phyloP scores from a whole-genome alignment of 345 rosid genomes.

The Salix koriyanagi region DNA sequence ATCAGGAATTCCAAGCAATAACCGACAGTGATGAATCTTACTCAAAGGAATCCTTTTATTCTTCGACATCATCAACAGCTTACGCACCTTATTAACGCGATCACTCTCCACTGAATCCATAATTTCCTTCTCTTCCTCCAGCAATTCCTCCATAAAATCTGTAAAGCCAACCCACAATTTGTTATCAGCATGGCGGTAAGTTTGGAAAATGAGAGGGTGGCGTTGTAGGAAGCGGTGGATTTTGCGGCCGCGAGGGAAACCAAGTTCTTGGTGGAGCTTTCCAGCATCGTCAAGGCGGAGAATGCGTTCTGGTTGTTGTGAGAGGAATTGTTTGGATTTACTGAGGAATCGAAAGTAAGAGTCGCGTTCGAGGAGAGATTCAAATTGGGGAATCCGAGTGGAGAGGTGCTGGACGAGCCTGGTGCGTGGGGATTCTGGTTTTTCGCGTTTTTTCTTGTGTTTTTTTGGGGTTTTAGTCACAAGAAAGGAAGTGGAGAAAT shows the following conservation, averaged over 20 bases:
- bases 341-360: slow-evolving; percentile 61
- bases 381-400: slow-evolving; percentile 44
- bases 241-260: slow-evolving; percentile 89
- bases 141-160: slow-evolving; percentile 55
- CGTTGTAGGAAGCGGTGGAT: slow-evolving; percentile 48
- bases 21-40: slow-evolving; percentile 66
- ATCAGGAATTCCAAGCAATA: slow-evolving; percentile 77
- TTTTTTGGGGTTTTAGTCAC: slow-evolving; percentile 69
- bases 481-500: slow-evolving; percentile 78
- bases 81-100: slow-evolving; percentile 54
- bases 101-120: slow-evolving; percentile 60
- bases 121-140: slow-evolving; percentile 52
- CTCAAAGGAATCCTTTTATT: slow-evolving; percentile 63
- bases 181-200: slow-evolving; percentile 58
- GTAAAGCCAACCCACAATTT: slow-evolving; percentile 81
- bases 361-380: slow-evolving; percentile 58
- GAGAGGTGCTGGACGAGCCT: slow-evolving; percentile 52
- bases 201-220: slow-evolving; percentile 63
- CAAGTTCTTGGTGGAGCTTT: slow-evolving; percentile 75
- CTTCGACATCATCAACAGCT: slow-evolving; percentile 75
- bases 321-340: slow-evolving; percentile 56
- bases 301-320: slow-evolving; percentile 56
- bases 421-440: slow-evolving; percentile 63
- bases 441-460: slow-evolving; percentile 43
- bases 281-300: slow-evolving; percentile 80